Conservation (phyloP, 2,329 filamentous ascomycete species). For the Ophiocordyceps sinensis region DNA sequence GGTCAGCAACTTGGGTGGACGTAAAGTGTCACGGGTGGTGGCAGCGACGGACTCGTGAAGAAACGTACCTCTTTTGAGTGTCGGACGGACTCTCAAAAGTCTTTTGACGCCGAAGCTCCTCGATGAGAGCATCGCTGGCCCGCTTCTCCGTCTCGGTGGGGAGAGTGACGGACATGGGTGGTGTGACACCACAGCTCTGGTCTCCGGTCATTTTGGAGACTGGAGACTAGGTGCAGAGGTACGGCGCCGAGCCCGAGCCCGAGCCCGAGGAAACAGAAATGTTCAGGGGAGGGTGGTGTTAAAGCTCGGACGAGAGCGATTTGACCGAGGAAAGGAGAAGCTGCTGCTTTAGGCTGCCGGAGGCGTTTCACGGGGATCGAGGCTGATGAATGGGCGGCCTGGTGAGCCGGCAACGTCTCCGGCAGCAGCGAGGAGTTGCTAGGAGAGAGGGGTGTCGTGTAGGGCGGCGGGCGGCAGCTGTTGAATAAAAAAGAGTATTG, state of each 20-base stretch:
- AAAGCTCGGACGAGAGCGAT: neutral
- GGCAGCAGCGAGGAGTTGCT: neutral
- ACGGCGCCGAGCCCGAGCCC: neutral
- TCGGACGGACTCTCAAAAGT: conserved; percentile 80
- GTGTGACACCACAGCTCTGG: conserved; percentile 53
- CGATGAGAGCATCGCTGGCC: conserved; percentile 64
- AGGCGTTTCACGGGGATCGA: conserved; percentile 1
- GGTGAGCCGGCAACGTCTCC: neutral
- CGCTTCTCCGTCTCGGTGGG: conserved; percentile 67
- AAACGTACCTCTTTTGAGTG: conserved; percentile 60
- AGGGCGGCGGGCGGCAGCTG: neutral
- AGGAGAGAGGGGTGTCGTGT: neutral
- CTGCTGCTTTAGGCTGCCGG: neutral
- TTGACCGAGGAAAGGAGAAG: neutral
- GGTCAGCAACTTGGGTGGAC: neutral
- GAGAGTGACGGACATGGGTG: conserved; percentile 62
- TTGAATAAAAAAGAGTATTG: too few relatives aligned
- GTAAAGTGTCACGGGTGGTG: neutral
- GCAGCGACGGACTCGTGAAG: neutral
- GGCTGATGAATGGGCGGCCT: neutral
- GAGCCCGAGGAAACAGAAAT: neutral
- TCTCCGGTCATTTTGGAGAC: conserved; percentile 19
- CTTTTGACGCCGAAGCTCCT: conserved; percentile 76
- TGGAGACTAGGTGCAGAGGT: neutral
- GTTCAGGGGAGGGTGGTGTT: too few relatives aligned